These are phyloP conservation scores for Aspergillus egyptiacus DNA, from an alignment of 495 filamentous ascomycete genomes.

Conservation along the genomic window DNA sequence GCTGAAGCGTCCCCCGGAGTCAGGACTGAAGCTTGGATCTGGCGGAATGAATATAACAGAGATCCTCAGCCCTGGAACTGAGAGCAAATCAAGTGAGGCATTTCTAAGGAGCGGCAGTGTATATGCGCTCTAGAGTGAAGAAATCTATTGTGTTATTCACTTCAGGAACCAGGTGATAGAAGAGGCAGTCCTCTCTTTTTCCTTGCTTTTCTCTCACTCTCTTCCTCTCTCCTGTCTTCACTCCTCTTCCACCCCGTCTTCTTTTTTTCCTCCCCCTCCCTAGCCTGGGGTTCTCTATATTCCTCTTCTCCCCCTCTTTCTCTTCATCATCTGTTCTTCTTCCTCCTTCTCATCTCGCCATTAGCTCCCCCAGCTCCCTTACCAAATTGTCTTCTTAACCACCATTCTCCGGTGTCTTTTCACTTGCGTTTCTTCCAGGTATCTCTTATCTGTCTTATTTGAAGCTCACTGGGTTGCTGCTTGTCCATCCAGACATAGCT, in stretches of 20 bases:
- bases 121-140: neutral
- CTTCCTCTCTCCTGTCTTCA: neutral
- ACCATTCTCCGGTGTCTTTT: neutral
- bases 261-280: neutral
- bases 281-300: neutral
- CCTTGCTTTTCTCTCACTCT: conserved; percentile 5
- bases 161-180: neutral
- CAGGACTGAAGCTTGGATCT: too few relatives aligned
- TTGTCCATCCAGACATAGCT: neutral
- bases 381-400: neutral
- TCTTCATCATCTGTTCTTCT: neutral
- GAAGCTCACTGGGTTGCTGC: neutral
- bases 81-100: too few relatives aligned
- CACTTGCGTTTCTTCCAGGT: neutral
- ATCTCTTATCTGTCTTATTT: neutral
- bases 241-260: conserved; percentile 1
- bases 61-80: too few relatives aligned
- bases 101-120: neutral
- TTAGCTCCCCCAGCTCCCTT: neutral
- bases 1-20: too few relatives aligned
- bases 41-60: too few relatives aligned
- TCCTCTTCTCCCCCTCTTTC: neutral
- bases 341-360: neutral
- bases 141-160: neutral
- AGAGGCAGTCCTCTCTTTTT: neutral